A percentile compares a stretch with the other conserved stretches of the same genome.
These are phyloP conservation scores for Candida methanosorbosa DNA, from an alignment of 805 yeast species.

Conservation along the genomic window DNA sequence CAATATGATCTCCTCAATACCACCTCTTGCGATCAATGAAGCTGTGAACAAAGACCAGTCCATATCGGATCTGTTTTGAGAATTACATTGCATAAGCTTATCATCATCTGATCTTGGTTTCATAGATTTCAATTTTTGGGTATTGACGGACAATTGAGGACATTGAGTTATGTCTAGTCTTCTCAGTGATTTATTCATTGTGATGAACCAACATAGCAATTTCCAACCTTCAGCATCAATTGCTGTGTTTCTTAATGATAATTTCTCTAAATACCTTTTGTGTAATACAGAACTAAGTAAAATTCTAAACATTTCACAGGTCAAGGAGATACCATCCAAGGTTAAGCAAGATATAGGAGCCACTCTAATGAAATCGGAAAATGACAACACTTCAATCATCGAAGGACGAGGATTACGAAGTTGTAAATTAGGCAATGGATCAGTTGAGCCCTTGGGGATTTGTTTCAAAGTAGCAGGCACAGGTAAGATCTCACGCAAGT, in stretches of 20 bases:
- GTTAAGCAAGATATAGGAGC: constrained; percentile 73
- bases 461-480: constrained; percentile 85
- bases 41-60: constrained; percentile 77
- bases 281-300: constrained; percentile 63
- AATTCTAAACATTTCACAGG: constrained; percentile 68
- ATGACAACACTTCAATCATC: constrained; percentile 76
- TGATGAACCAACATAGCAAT: constrained; percentile 63
- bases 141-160: constrained; percentile 36
- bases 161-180: constrained; percentile 69
- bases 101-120: constrained; percentile 8
- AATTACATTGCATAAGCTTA: constrained; percentile 38
- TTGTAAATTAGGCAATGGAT: constrained; percentile 65
- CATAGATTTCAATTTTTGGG: constrained; percentile 27
- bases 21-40: constrained; percentile 59
- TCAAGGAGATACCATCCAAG: constrained; percentile 70
- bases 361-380: constrained; percentile 79
- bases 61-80: constrained; percentile 58
- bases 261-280: constrained; percentile 57
- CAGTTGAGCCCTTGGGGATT: constrained; percentile 65
- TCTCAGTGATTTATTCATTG: constrained; percentile 48
- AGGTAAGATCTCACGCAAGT: constrained; percentile 83
- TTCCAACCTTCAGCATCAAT: constrained; percentile 73
- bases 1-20: constrained; percentile 69
- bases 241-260: constrained; percentile 73
- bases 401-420: constrained; percentile 86